Evolutionary conservation across 306 rosid species (phyloP), one percentile per base, ranked within the genome.

Genomic region (Sphenostylis stenocarpa): DNA sequence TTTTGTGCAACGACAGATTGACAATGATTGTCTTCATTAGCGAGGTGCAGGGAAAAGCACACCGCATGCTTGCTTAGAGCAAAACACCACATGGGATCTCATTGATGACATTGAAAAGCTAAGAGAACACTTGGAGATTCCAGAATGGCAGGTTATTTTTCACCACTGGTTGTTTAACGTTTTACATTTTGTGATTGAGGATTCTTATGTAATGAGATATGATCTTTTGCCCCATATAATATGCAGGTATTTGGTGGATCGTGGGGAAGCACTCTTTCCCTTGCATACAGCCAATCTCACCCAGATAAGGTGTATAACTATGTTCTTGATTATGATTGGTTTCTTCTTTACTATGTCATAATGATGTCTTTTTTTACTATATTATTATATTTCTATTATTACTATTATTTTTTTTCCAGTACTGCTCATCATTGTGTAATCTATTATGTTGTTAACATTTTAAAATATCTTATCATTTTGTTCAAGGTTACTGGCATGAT

Each of bases 181-280:
- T 26, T 34, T 26, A 17, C 43, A 55, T 20, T 49, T 55, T 61
- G 6, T 61, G 69, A 41, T 38, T 38, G 13, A 9, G 0, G 11
- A 8, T 75, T 80, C 61, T 62, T 75, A 65, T 80, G 29, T 41
- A 24, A 36, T 28, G 17, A 29, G 69, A 17, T 20, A 52, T 63
- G 45, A 47, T 72, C 6, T 80, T 80, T 39, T 78, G 78, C 60
- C 55, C 76, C 28, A n/a, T 72, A 26, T 80, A 58, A 80, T 74
- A 56, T 84, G 53, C 84, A 95, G 98, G 96, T 95, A 69, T 95
- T 92, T 79, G 97, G 98, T 49, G 98, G 97, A 45, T 95, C 98
- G 62, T 90, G 98, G 97, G 98, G 98, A 74, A 94, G 98, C 82
- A 92, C 98, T 20, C 91, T 94, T 58, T 82, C 96, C 64, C 97